phyloP scores from a whole-genome alignment of 2,329 filamentous ascomycete genomes.

The Xylariaceae sp. region DNA sequence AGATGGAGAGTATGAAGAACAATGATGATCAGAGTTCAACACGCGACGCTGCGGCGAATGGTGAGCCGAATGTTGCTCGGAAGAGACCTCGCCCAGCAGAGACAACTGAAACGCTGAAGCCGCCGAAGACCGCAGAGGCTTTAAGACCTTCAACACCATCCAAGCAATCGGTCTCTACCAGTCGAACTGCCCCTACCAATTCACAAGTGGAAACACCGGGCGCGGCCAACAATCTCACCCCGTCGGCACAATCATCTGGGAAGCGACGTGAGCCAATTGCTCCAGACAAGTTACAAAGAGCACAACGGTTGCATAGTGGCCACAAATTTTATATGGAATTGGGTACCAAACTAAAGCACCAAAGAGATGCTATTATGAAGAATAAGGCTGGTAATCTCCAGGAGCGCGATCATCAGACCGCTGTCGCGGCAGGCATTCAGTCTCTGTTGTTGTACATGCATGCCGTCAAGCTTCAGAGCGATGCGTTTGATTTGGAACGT shows the following conservation, averaged over 20 bases:
- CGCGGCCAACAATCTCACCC: constrained; percentile 39
- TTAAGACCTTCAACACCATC: constrained; percentile 47
- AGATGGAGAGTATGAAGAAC: constrained; percentile 32
- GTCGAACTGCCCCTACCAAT: constrained; percentile 48
- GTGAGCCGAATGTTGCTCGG: constrained; percentile 41
- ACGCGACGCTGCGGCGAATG: constrained; percentile 38
- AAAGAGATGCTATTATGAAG: constrained; percentile 44
- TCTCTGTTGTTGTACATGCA: constrained; percentile 42
- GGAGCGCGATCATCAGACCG: constrained; percentile 27
- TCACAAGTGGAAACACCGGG: constrained; percentile 50
- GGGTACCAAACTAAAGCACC: constrained; percentile 50
- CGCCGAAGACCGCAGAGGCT: constrained; percentile 41
- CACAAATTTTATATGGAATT: constrained; percentile 37
- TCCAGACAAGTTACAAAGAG: constrained; percentile 28
- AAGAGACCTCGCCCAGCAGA: constrained; percentile 46
- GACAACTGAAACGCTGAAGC: constrained; percentile 36
- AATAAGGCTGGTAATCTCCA: constrained; percentile 14
- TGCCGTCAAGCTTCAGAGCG: constrained; percentile 46
- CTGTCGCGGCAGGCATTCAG: constrained; percentile 30
- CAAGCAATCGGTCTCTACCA: constrained; percentile 46
- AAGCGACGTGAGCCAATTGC: constrained; percentile 35
- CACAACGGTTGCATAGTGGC: constrained; percentile 34
- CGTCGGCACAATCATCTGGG: constrained; percentile 31
- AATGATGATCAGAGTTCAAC: constrained; percentile 30
- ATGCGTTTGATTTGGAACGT: constrained; percentile 40